phyloP scores from a whole-genome alignment of 1,284 basidiomycete genomes.

The Moesziomyces globuligerus region DNA sequence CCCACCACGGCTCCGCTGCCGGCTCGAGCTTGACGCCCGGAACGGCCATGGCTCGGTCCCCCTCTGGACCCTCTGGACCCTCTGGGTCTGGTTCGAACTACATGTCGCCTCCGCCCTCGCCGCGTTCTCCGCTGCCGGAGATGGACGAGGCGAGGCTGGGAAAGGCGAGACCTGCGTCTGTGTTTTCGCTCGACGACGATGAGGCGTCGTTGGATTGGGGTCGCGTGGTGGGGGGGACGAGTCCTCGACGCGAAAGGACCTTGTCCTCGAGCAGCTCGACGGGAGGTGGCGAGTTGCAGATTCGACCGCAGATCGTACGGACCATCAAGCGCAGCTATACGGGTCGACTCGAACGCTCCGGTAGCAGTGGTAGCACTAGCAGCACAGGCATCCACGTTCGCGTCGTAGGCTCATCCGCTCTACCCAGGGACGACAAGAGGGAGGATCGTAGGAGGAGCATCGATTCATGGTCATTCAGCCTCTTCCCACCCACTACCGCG shows the following conservation, averaged over 20 bases:
- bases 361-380: conserved; percentile 25
- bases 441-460: too few relatives aligned
- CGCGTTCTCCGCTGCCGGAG: conserved; percentile 4
- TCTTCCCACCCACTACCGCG: too few relatives aligned
- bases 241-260: too few relatives aligned
- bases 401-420: conserved; percentile 13
- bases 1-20: conserved; percentile 13
- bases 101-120: conserved; percentile 19
- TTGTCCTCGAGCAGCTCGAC: conserved; percentile 24
- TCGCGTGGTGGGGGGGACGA: conserved; percentile 13
- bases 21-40: conserved; percentile 13
- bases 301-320: conserved; percentile 35
- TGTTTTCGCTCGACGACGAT: conserved; percentile 35
- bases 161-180: conserved; percentile 24
- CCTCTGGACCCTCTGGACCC: conserved; percentile 2
- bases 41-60: conserved; percentile 9
- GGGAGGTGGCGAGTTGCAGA: conserved; percentile 29
- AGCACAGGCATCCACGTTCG: conserved; percentile 24
- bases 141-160: too few relatives aligned
- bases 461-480: too few relatives aligned
- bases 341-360: conserved; percentile 18
- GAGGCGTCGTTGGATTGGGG: conserved; percentile 14
- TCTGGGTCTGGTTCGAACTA: too few relatives aligned
- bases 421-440: too few relatives aligned
- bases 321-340: conserved; percentile 21